These are phyloP conservation scores for Malus domestica DNA, from an alignment of 306 rosid genomes.

Conservation along the genomic window ASM211411v1 NC_041795.1:15050001-15050500, in stretches of 20 bases:
- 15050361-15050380: neutral
- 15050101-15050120: neutral
- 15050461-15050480: conserved; percentile 41
- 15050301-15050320: neutral
- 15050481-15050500: conserved; percentile 95
- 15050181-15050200: neutral
- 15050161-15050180: neutral
- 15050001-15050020: conserved; percentile 1
- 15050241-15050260: neutral
- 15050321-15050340: neutral
- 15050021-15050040: neutral
- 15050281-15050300: neutral
- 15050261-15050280: neutral
- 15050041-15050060: neutral
- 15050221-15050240: neutral
- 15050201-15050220: neutral
- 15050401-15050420: neutral
- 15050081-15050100: neutral
- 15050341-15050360: neutral
- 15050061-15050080: neutral
- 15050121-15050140: neutral
- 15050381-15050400: neutral
- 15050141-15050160: neutral
- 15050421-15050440: neutral
- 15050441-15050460: neutral